These are phyloP conservation scores for Hylodesmum podocarpum DNA, from an alignment of 306 rosid genomes.

Conservation along the genomic window DNA sequence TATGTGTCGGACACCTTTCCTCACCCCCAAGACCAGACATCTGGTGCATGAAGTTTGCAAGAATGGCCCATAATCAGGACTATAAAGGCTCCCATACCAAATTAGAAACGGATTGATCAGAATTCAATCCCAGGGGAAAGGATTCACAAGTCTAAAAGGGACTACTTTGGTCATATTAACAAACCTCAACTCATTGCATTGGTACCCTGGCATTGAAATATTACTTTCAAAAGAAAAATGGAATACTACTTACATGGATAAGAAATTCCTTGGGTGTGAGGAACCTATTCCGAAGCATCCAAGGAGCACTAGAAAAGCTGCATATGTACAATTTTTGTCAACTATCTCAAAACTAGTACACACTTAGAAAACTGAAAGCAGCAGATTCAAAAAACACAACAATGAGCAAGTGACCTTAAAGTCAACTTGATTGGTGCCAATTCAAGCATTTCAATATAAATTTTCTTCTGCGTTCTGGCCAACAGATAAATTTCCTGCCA, in stretches of 20 bases:
- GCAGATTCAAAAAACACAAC: constrained; percentile 3
- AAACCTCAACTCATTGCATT: background rate
- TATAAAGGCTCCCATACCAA: background rate
- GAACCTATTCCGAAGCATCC: constrained; percentile 77
- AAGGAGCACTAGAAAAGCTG: constrained; percentile 96
- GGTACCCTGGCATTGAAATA: background rate
- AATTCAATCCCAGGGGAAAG: background rate
- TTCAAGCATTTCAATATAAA: constrained; percentile 81
- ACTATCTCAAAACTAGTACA: constrained; percentile 12
- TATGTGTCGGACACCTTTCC: background rate
- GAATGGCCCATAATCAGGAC: background rate
- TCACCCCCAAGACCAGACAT: background rate
- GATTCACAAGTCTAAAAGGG: background rate
- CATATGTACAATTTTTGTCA: constrained; percentile 31
- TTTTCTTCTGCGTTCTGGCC: constrained; percentile 88
- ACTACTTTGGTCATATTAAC: background rate
- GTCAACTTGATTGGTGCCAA: constrained; percentile 82
- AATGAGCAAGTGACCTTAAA: constrained; percentile 52
- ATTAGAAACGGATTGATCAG: background rate
- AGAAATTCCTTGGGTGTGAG: constrained; percentile 75
- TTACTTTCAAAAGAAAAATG: background rate
- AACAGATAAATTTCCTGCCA: constrained; percentile 91
- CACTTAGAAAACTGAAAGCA: constrained; percentile 12
- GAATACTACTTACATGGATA: constrained; percentile 66
- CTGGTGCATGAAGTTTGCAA: background rate